Evolutionary conservation across 179 eudicot species (phyloP), one percentile per base, ranked within the genome.

Genomic region (Camellia oleifera): DNA sequence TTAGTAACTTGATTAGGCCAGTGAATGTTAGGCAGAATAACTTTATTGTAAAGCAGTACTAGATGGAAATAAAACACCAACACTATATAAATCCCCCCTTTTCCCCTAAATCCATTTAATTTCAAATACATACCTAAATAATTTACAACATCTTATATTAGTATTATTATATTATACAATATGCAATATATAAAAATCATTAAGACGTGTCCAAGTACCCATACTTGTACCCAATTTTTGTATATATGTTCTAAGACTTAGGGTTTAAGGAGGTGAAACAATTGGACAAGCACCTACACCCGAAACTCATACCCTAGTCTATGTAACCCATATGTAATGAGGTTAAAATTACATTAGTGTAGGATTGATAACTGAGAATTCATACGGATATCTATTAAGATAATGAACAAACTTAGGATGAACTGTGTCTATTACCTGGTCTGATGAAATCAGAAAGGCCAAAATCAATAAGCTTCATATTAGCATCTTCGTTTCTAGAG

Each of bases 381-480:
- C 14, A 11, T 69, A 69, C 45, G n/a, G 56, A 45, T 69, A 54
- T 46, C 32, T 45, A 7, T 5, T 15, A 40, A 67, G 70, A 67
- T 12, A 32, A 67, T 26, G 26, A 69, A 3, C 74, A 46, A 17
- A 46, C 54, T 8, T 7, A 46, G 11, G n/a, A 46, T 48, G 57
- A 4, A 15, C 20, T 69, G 54, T 2, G 23, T 23, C 73, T 69
- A 44, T 69, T 69, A 69, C 73, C 9, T 48, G 98, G 92, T 83
- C 92, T 91, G 65, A 88, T 92, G 80, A 86, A 95, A 86, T 95
- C 98, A 56, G 98, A 93, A 79, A 95, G 98, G 81, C 98, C 98
- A 82, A 95, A 95, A 84, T 95, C 98, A 79, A 93, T 95, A 17
- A 93, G 87, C 88, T 95, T 95, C 93, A 95, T 83, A 76, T 81